A percentile compares a stretch with the other conserved stretches of the same genome.
phyloP scores from a whole-genome alignment of 2,329 filamentous ascomycete species.

The Colletotrichum graminicola region DNA sequence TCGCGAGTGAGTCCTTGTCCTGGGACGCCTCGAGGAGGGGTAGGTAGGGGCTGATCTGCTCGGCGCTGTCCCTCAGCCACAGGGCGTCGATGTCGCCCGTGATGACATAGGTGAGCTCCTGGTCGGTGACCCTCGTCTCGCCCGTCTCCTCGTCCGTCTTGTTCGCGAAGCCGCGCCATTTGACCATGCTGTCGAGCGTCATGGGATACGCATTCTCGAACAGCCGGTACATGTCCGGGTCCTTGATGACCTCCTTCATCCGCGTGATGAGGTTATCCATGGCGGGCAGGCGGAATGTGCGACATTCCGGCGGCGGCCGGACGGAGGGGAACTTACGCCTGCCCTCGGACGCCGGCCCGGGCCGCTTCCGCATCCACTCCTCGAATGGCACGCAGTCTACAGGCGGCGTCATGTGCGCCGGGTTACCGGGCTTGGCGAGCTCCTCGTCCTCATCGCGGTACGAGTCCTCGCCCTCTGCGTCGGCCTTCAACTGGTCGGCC shows the following conservation, averaged over 20 bases:
- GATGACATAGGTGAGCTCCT: slow-evolving; percentile 81
- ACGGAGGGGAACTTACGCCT: slow-evolving; percentile 83
- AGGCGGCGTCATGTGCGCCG: slow-evolving; percentile 11
- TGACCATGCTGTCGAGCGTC: slow-evolving; percentile 84
- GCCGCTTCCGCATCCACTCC: slow-evolving; percentile 34
- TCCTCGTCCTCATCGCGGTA: slow-evolving; percentile 39
- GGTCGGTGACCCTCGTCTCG: slow-evolving; percentile 54
- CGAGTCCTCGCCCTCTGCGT: slow-evolving; percentile 31
- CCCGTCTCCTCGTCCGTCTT: slow-evolving; percentile 45
- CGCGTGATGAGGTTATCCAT: slow-evolving; percentile 78
- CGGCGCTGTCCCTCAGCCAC: slow-evolving; percentile 88
- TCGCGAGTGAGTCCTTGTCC: slow-evolving; percentile 70
- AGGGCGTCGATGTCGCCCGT: slow-evolving; percentile 89
- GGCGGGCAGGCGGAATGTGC: slow-evolving; percentile 81
- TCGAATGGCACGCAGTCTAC: slow-evolving; percentile 20
- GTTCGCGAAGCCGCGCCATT: slow-evolving; percentile 76
- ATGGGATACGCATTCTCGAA: slow-evolving; percentile 90
- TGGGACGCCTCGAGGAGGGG: slow-evolving; percentile 68
- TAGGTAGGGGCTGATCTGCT: slow-evolving; percentile 78
- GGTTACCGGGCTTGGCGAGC: slow-evolving; percentile 4
- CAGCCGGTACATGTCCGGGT: slow-evolving; percentile 78
- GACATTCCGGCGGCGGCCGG: slow-evolving; percentile 79
- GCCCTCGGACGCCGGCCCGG: slow-evolving; percentile 68
- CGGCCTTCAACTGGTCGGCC: slow-evolving; percentile 29
- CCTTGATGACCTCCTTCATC: slow-evolving; percentile 56